phyloP scores from a whole-genome alignment of 2,329 filamentous ascomycete species.

The Chaetomium olivaceum region DNA sequence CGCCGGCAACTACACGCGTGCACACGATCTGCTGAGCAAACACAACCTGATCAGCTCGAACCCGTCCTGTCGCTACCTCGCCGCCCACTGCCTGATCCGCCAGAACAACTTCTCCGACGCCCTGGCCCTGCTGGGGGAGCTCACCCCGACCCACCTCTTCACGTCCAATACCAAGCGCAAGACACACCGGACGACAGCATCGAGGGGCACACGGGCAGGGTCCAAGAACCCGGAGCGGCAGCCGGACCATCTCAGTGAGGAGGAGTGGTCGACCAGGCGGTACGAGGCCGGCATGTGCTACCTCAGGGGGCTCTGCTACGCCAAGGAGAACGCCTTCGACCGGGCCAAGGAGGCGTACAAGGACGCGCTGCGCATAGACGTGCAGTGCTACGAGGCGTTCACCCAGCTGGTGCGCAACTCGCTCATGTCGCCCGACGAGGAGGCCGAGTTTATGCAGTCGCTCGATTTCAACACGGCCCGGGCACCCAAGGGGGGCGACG shows the following conservation, averaged over 20 bases:
- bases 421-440: constrained; percentile 83
- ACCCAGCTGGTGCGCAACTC: constrained; percentile 97
- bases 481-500: constrained; percentile 55
- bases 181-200: constrained; percentile 48
- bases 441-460: constrained; percentile 84
- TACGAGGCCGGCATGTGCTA: constrained; percentile 99
- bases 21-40: constrained; percentile 80
- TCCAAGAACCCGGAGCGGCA: constrained; percentile 35
- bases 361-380: constrained; percentile 92
- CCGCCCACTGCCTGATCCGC: constrained; percentile 91
- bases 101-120: constrained; percentile 90
- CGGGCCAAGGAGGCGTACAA: constrained; percentile 98
- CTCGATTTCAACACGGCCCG: constrained; percentile 85
- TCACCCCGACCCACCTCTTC: constrained; percentile 89
- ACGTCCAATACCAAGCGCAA: constrained; percentile 66
- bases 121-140: constrained; percentile 80
- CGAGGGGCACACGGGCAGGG: constrained; percentile 23
- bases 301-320: constrained; percentile 87
- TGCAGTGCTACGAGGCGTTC: constrained; percentile 97
- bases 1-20: constrained; percentile 90
- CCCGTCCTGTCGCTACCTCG: constrained; percentile 86
- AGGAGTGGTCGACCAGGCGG: constrained; percentile 73
- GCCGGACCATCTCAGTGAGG: constrained; percentile 44
- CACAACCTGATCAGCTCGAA: constrained; percentile 81
- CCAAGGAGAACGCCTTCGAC: constrained; percentile 96